Evolutionary conservation across 2,329 filamentous ascomycete species (phyloP).

Genomic region (Epicoccum sorghinum): DNA sequence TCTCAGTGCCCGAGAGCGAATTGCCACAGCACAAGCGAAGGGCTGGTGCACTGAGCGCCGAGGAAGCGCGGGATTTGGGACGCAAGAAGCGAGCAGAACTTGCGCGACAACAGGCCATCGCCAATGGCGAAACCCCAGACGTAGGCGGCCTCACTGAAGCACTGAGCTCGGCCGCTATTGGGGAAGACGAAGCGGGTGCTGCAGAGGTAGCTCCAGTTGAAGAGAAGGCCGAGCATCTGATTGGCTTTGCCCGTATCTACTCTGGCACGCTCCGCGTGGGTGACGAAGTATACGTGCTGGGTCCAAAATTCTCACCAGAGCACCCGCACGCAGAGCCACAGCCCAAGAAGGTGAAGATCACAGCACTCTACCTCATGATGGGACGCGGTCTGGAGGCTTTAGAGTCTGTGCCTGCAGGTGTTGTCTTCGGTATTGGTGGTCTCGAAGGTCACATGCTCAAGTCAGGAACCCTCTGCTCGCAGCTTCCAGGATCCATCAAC

Average conservation of each 20-base stretch:
- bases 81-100: slow-evolving; percentile 89
- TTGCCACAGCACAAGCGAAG: slow-evolving; percentile 83
- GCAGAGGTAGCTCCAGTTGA: slow-evolving; percentile 57
- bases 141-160: slow-evolving; percentile 63
- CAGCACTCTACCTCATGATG: slow-evolving; percentile 93
- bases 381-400: slow-evolving; percentile 85
- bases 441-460: slow-evolving; percentile 94
- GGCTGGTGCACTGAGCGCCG: slow-evolving; percentile 72
- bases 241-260: slow-evolving; percentile 93
- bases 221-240: slow-evolving; percentile 81
- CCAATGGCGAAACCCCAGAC: slow-evolving; percentile 50
- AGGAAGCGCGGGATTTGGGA: slow-evolving; percentile 87
- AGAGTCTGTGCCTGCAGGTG: slow-evolving; percentile 84
- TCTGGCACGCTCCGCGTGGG: slow-evolving; percentile 89
- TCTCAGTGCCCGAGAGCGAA: slow-evolving; percentile 91
- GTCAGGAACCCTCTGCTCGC: slow-evolving; percentile 90
- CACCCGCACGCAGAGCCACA: slow-evolving; percentile 73
- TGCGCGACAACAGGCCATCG: slow-evolving; percentile 73
- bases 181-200: slow-evolving; percentile 46
- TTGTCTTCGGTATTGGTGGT: slow-evolving; percentile 93
- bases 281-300: slow-evolving; percentile 87
- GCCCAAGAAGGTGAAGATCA: slow-evolving; percentile 83
- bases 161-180: slow-evolving; percentile 65
- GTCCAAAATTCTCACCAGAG: slow-evolving; percentile 90
- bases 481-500: slow-evolving; percentile 84